Conservation (phyloP, 2,329 filamentous ascomycete genomes). For the Volutella citrinella region DNA sequence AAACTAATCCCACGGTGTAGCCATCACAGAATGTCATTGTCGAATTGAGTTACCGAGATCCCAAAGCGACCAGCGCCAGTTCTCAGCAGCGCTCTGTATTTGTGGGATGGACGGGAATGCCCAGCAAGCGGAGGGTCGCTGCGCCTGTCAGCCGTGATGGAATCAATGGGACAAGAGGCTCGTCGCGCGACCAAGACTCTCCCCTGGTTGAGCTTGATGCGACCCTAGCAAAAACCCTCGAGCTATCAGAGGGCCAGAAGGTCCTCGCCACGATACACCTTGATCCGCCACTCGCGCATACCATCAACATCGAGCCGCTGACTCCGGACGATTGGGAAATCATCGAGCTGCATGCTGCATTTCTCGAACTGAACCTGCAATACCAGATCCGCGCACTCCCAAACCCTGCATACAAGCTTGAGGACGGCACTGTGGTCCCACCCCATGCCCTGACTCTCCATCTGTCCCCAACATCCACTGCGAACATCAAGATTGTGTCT, state of each 20-base stretch:
- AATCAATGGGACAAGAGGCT: conserved; percentile 56
- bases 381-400: conserved; percentile 91
- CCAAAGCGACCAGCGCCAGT: conserved; percentile 45
- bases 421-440: conserved; percentile 47
- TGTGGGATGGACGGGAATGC: conserved; percentile 96
- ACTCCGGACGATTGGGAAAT: conserved; percentile 98
- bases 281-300: conserved; percentile 87
- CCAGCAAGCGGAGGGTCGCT: conserved; percentile 78
- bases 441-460: conserved; percentile 86
- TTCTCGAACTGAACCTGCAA: conserved; percentile 89
- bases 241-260: conserved; percentile 78
- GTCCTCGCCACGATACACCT: conserved; percentile 71
- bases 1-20: conserved; percentile 42
- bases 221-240: conserved; percentile 74
- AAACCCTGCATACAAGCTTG: conserved; percentile 67
- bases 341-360: conserved; percentile 94
- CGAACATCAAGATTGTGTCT: conserved; percentile 82
- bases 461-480: conserved; percentile 91
- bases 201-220: conserved; percentile 82
- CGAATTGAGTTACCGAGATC: conserved; percentile 71
- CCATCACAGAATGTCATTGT: conserved; percentile 94
- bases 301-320: conserved; percentile 92
- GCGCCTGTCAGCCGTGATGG: conserved; percentile 74
- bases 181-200: conserved; percentile 70
- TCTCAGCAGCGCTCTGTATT: conserved; percentile 69